Conservation (phyloP, 75 land plant species). For the Selaginella moellendorffii region DNA sequence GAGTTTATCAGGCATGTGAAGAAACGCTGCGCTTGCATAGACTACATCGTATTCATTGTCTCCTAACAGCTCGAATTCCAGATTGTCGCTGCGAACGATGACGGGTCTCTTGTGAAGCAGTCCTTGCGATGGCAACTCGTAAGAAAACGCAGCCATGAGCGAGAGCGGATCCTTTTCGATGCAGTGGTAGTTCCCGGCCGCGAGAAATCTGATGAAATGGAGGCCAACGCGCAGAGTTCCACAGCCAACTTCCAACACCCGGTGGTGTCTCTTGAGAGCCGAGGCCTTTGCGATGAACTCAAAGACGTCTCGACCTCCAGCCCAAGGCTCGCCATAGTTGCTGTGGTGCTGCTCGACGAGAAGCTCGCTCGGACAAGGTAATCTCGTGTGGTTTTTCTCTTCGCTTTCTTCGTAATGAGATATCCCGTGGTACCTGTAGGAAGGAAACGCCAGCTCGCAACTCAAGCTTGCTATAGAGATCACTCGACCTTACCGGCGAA, state of each 20-base stretch:
- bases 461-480: too few relatives aligned
- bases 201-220: slow-evolving; percentile 60
- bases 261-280: slow-evolving; percentile 25
- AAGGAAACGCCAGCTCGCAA: too few relatives aligned
- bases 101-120: slow-evolving; percentile 58
- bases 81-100: slow-evolving; percentile 43
- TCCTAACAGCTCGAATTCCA: slow-evolving; percentile 46
- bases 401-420: slow-evolving; percentile 60
- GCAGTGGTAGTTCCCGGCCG: slow-evolving; percentile 41
- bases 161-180: slow-evolving; percentile 71
- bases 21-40: slow-evolving; percentile 88
- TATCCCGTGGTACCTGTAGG: slow-evolving; percentile 67
- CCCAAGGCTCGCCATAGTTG: slow-evolving; percentile 96
- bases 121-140: slow-evolving; percentile 82
- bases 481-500: too few relatives aligned
- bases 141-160: slow-evolving; percentile 67
- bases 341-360: slow-evolving; percentile 94
- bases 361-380: slow-evolving; percentile 69
- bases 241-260: slow-evolving; percentile 78
- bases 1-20: slow-evolving; percentile 79
- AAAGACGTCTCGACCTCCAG: slow-evolving; percentile 87
- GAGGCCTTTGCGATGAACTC: slow-evolving; percentile 58
- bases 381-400: slow-evolving; percentile 26
- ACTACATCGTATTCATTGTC: slow-evolving; percentile 46
- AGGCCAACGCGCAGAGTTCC: slow-evolving; percentile 77